Evolutionary conservation across 768 basidiomycete genomes (phyloP), one percentile per base, ranked within the genome.

Genomic region (Candolleomyces eurysporus): DNA sequence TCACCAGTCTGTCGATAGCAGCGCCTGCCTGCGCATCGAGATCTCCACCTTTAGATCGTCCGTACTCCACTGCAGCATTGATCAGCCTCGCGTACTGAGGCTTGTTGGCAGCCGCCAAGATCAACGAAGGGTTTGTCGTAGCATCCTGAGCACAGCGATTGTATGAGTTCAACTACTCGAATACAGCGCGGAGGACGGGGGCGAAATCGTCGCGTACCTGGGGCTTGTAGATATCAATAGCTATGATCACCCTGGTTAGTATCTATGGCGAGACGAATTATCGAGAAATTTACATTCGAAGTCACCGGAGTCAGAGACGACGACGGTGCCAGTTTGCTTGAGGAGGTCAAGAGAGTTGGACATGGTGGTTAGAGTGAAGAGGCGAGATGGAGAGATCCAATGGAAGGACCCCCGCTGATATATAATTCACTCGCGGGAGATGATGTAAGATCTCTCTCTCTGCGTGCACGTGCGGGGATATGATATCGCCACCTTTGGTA

Each of bases 291-390:
- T 67, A 83, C 94, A 84, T 77, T 92, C 92, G 72, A 97, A 96
- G 78, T 97, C 96, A 59, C 96, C 96, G 61, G 94, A 96, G 83
- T 99, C 96, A 53, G 93, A 95, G 71, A 96, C 94, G 78, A 98
- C 96, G 74, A 91, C 86, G 72, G 96, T 98, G 70, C 95, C 96
- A 69, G 91, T 91, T 68, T 89, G 84, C 73, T 96, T 96, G 73
- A 96, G 91, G 63, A 75, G 77, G 70, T 92, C 91, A 67, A 93
- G 88, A 51, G 91, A 90, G 69, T 82, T 91, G 64, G 89, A 80
- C 91, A 91, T 92, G 77, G 67, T 83, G 76, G 75, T 77, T 64
- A 58, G 61, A 61, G 65, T 48, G 17, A 32, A 21, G 52, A 48
- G 52, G 32, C 36, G 40, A 10, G 36, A 42, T 19, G 21, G 36